These are phyloP conservation scores for Podospora tetraspora DNA, from an alignment of 495 filamentous ascomycete genomes.

Conservation along the genomic window DNA sequence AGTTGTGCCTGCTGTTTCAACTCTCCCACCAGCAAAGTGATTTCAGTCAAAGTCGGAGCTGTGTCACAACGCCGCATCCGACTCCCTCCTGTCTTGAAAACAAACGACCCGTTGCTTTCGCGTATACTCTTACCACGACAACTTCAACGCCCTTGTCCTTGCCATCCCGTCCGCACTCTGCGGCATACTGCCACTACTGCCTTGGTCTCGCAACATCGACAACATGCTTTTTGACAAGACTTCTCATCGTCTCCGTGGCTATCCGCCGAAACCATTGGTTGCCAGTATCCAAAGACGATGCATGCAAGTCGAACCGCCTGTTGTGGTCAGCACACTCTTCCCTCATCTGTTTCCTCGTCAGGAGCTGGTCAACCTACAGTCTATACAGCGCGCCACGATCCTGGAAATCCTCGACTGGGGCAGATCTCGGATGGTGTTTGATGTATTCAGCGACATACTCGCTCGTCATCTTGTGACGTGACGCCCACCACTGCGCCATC, in stretches of 20 bases:
- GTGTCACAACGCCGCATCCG: too few species aligned
- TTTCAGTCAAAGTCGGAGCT: too few species aligned
- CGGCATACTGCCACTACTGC: too few species aligned
- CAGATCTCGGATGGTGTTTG: not conserved
- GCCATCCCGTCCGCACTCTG: too few species aligned
- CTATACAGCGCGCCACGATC: not conserved
- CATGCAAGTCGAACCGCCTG: not conserved
- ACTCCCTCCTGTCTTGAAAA: too few species aligned
- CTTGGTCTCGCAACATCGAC: too few species aligned
- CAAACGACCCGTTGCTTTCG: too few species aligned
- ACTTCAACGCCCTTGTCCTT: too few species aligned
- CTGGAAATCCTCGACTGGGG: not conserved
- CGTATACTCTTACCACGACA: too few species aligned
- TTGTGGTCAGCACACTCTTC: not conserved
- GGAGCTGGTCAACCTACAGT: not conserved
- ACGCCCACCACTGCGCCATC: constrained; percentile 29
- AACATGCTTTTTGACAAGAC: not conserved
- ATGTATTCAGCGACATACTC: not conserved
- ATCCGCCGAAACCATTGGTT: not conserved
- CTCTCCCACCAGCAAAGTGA: too few species aligned
- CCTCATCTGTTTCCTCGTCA: not conserved
- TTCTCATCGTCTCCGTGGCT: not conserved
- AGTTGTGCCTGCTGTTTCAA: too few species aligned
- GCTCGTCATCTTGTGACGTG: not conserved
- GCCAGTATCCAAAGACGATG: not conserved